These are phyloP conservation scores for Phytophthora citricola DNA, from an alignment of 352 stramenopile species.

Conservation along the genomic window DNA sequence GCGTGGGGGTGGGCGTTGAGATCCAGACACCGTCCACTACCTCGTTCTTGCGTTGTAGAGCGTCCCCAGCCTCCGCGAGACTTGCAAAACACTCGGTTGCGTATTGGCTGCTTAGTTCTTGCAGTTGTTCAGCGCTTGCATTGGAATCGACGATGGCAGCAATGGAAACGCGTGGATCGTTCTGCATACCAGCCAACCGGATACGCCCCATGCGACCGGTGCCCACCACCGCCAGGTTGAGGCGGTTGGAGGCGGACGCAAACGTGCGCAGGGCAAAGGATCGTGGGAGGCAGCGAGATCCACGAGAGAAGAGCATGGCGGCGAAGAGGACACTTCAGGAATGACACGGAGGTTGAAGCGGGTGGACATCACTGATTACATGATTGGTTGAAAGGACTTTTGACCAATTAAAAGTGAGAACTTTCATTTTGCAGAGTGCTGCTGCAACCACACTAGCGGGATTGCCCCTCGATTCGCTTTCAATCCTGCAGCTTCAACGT, in stretches of 20 bases:
- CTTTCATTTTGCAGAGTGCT: not conserved
- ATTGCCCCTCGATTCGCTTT: too few species aligned
- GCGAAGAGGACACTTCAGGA: conserved; percentile 13
- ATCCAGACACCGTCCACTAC: conserved; percentile 72
- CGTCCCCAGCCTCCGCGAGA: conserved; percentile 36
- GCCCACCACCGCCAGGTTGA: conserved; percentile 73
- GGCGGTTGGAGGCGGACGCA: conserved; percentile 14
- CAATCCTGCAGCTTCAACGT: too few species aligned
- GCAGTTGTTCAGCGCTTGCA: conserved; percentile 15
- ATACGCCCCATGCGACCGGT: conserved; percentile 82
- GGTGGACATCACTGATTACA: conserved; percentile 10
- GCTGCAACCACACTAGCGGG: too few species aligned
- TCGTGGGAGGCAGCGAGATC: conserved; percentile 19
- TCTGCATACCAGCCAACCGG: conserved; percentile 64
- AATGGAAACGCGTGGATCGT: conserved; percentile 58
- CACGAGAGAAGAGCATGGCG: conserved; percentile 23
- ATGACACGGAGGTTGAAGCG: conserved; percentile 29
- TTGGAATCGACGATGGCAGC: conserved; percentile 70
- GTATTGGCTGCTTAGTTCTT: conserved; percentile 53
- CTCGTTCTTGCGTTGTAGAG: conserved; percentile 24
- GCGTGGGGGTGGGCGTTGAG: conserved; percentile 76
- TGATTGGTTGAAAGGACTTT: not conserved
- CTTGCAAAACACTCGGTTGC: conserved; percentile 46
- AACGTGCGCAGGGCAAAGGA: conserved; percentile 19
- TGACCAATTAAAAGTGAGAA: conserved; percentile 2